Conservation (phyloP, 257 asterid species). For the Anisodus acutangulus region DNA sequence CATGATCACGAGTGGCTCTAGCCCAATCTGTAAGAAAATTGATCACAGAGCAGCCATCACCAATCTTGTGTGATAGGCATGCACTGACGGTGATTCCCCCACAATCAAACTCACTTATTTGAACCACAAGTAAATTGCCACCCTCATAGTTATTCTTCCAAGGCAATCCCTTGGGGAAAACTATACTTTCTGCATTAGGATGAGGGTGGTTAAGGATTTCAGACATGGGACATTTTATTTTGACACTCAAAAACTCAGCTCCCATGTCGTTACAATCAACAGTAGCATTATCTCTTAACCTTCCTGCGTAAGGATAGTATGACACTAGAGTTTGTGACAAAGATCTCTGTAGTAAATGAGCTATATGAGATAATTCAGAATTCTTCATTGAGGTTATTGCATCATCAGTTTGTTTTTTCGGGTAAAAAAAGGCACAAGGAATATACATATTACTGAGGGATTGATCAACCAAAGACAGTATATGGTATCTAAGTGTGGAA, state of each 20-base stretch:
- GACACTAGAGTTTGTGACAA: slow-evolving; percentile 24
- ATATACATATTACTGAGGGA: not conserved
- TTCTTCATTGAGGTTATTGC: not conserved
- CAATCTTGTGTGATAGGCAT: no score
- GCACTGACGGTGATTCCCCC: not conserved
- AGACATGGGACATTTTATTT: not conserved
- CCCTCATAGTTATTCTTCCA: not conserved
- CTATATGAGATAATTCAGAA: not conserved
- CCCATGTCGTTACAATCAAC: slow-evolving; percentile 25
- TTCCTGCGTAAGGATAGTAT: slow-evolving; percentile 35
- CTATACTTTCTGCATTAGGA: not conserved
- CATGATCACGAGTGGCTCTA: not conserved
- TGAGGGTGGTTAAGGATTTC: slow-evolving; percentile 3
- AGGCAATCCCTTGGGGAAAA: not conserved
- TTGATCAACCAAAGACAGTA: slow-evolving; percentile 20
- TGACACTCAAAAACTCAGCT: not conserved
- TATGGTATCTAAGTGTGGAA: not conserved
- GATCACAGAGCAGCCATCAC: not conserved
- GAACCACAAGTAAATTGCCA: no score
- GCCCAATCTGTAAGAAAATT: not conserved
- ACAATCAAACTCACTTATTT: not conserved
- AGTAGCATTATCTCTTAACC: not conserved
- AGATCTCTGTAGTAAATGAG: slow-evolving; percentile 26
- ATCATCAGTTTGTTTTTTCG: no score
- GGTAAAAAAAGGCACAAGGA: slow-evolving; percentile 20